Percentiles rank a stretch among this genome's conserved stretches.
Evolutionary conservation across 192 early-diverging fungal genomes (phyloP).

Genomic region (Haplosporangium gracile): DNA sequence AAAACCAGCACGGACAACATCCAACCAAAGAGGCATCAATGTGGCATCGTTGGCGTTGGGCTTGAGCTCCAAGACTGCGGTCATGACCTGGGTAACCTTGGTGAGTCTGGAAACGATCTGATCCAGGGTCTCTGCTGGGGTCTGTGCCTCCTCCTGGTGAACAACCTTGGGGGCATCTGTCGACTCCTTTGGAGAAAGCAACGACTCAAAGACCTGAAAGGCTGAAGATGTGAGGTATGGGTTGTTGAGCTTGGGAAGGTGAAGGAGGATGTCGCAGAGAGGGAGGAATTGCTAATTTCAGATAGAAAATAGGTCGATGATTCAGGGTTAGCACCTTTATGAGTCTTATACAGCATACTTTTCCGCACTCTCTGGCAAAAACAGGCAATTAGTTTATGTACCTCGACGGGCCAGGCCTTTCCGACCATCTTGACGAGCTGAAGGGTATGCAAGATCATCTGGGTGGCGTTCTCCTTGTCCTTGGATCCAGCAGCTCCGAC

Average conservation of each 20-base stretch:
- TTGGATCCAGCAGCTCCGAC: constrained; percentile 51
- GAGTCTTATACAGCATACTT: not conserved
- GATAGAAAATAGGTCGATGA: not conserved
- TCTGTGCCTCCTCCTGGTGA: constrained; percentile 32
- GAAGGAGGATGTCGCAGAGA: constrained; percentile 81
- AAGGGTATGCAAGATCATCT: constrained; percentile 54
- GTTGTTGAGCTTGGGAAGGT: constrained; percentile 84
- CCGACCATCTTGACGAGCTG: constrained; percentile 54
- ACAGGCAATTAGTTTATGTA: not conserved
- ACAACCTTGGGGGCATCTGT: constrained; percentile 42
- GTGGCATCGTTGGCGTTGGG: constrained; percentile 88
- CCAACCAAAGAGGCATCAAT: constrained; percentile 87
- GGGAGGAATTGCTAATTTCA: constrained; percentile 62
- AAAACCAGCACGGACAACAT: constrained; percentile 83
- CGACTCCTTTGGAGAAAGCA: constrained; percentile 63
- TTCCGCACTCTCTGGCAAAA: not conserved
- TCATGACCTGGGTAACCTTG: constrained; percentile 65
- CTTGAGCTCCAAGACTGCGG: constrained; percentile 79
- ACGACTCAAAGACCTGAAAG: constrained; percentile 78
- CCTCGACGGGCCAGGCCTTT: constrained; percentile 56
- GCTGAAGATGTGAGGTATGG: constrained; percentile 82
- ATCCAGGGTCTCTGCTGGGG: constrained; percentile 36
- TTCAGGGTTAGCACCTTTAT: not conserved
- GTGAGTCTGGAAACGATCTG: constrained; percentile 60
- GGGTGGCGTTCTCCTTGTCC: constrained; percentile 52